Evolutionary conservation across 192 early-diverging fungal species (phyloP).

Genomic region (Coemansia brasiliensis): DNA sequence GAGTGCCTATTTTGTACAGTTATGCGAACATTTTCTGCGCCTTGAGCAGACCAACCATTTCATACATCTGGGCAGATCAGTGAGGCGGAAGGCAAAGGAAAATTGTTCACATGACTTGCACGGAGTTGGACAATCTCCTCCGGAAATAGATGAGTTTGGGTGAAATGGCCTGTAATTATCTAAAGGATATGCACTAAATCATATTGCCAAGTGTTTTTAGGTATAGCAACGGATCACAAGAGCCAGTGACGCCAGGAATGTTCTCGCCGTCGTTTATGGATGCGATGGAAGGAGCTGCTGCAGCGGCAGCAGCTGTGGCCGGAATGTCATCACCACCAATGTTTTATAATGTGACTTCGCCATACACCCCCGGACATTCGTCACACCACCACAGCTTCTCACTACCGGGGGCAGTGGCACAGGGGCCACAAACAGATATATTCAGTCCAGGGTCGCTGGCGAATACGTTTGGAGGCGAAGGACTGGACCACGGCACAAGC

Average conservation of each 20-base stretch:
- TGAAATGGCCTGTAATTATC: neutral
- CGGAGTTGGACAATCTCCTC: slow-evolving; percentile 11
- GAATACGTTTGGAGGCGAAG: slow-evolving; percentile 20
- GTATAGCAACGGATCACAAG: slow-evolving; percentile 25
- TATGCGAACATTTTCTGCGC: neutral
- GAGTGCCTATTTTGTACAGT: neutral
- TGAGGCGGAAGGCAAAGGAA: no score
- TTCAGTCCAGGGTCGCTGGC: slow-evolving; percentile 23
- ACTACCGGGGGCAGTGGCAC: slow-evolving; percentile 26
- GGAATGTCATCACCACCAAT: slow-evolving; percentile 43
- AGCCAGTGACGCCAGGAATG: slow-evolving; percentile 67
- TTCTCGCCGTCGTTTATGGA: slow-evolving; percentile 72
- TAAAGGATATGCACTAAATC: slow-evolving; percentile 1
- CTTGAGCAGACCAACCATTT: no score
- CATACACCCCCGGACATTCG: slow-evolving; percentile 28
- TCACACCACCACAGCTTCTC: slow-evolving; percentile 52
- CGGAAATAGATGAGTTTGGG: slow-evolving; percentile 16
- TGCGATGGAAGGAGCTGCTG: slow-evolving; percentile 56
- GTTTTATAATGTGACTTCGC: slow-evolving; percentile 44
- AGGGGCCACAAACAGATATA: slow-evolving; percentile 16
- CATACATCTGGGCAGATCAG: no score
- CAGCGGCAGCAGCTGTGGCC: slow-evolving; percentile 20
- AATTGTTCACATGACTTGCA: slow-evolving; percentile 4
- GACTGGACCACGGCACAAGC: slow-evolving; percentile 7
- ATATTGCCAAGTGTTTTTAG: neutral